A percentile compares a stretch with the other conserved stretches of the same genome.
These are phyloP conservation scores for Fusarium circinatum DNA, from an alignment of 2,329 filamentous ascomycete genomes.

Conservation along the genomic window DNA sequence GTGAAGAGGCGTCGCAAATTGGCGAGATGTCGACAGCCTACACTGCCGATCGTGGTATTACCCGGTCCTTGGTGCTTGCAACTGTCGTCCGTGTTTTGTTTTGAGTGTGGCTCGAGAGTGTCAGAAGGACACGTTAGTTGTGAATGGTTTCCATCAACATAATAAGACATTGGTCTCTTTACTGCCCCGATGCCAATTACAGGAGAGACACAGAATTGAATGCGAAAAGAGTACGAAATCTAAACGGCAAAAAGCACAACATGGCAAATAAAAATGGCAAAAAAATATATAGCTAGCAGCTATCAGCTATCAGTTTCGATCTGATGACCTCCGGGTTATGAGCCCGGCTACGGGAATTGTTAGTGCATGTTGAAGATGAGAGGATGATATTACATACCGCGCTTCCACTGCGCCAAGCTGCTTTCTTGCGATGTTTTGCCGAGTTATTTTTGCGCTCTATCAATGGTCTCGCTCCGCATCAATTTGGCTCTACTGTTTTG, in stretches of 20 bases:
- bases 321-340: conserved; percentile 30
- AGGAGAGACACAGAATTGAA: no score
- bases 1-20: conserved; percentile 19
- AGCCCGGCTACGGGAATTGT: conserved; percentile 26
- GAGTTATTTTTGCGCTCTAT: background rate
- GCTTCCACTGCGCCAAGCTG: conserved; percentile 32
- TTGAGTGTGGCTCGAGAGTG: no score
- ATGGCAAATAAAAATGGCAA: background rate
- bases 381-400: conserved; percentile 8
- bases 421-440: conserved; percentile 18
- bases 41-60: background rate
- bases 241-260: fast-evolving
- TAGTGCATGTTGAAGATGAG: background rate
- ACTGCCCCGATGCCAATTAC: background rate
- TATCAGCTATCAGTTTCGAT: conserved; percentile 32
- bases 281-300: conserved; percentile 5
- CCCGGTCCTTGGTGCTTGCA: background rate
- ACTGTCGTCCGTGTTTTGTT: no score
- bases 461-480: background rate
- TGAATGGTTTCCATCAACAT: fast-evolving
- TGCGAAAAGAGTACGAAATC: fast-evolving
- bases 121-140: background rate
- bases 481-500: background rate
- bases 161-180: fast-evolving
- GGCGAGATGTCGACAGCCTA: background rate